phyloP scores from a whole-genome alignment of 768 basidiomycete genomes.

The Cyclocybe aegerita region DNA sequence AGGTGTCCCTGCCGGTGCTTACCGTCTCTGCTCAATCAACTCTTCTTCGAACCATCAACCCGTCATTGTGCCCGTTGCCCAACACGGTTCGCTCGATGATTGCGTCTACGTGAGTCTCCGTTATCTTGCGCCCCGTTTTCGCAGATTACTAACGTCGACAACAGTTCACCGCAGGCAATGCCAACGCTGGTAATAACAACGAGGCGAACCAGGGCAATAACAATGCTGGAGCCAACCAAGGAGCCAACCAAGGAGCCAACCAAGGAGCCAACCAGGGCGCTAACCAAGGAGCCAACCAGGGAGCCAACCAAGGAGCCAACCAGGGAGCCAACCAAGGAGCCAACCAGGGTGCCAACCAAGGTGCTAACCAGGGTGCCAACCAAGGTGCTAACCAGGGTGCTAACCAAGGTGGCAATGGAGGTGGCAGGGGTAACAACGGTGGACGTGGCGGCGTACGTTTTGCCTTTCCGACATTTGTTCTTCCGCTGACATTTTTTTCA shows the following conservation, averaged over 20 bases:
- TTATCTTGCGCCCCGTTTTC: slow-evolving; percentile 7
- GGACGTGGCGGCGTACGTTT: background rate
- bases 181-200: slow-evolving; percentile 4
- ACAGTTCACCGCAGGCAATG: slow-evolving; percentile 12
- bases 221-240: background rate
- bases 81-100: slow-evolving; percentile 63
- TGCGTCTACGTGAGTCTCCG: slow-evolving; percentile 53
- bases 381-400: slow-evolving; percentile 2
- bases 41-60: slow-evolving; percentile 59
- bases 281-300: slow-evolving; percentile 1
- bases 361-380: background rate
- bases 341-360: slow-evolving; percentile 10
- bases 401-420: background rate
- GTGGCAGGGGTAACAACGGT: background rate
- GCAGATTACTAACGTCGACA: background rate
- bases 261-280: slow-evolving; percentile 1
- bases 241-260: slow-evolving; percentile 10
- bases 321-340: background rate
- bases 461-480: background rate
- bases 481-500: background rate
- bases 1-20: slow-evolving; percentile 58
- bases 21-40: slow-evolving; percentile 60
- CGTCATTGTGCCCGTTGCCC: slow-evolving; percentile 55
- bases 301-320: background rate
- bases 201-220: background rate